Base-by-base conservation (phyloP, 2,329 filamentous ascomycete species). In the Trichophyton benhamiae region DNA sequence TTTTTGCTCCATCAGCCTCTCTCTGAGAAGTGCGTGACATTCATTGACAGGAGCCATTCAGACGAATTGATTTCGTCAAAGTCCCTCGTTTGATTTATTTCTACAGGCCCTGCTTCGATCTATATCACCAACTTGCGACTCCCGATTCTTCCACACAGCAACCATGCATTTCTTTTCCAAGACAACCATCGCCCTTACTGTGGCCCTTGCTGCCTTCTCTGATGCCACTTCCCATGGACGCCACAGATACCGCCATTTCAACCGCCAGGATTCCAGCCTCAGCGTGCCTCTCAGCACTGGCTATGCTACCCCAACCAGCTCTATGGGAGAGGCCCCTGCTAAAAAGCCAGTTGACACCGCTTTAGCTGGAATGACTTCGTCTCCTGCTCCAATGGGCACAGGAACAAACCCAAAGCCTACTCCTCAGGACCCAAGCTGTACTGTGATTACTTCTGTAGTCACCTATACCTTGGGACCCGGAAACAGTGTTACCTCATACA, bases 381-480 rank as follows among this genome's bases (percentile, higher is more conserved):
- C 22, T 9, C 7, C 20, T 22, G 44, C 55, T 46, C 59, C 59
- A 6, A 60, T n/a, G 22, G 59, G 59, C 25, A 59, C 57, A 9
- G 57, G 57, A 59, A n/a, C 38, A 9, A 44, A 27, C 20, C 57
- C 57, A 9, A 42, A 48, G 42, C 27, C 38, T 9, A 27, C 33
- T 59, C 9, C 33, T 60, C 9, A 13, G 36, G 25, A n/a, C 17
- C 25, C 66, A 27, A 62, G 65, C 33, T 70, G 69, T 61, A 49
- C 73, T 62, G 49, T 15, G 22, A 25, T 53, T 13, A 53, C 49
- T 11, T 53, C 49, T 11, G 72, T 69, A 36, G 44, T 76, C 48
- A 75, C 74, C 57, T 76, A 76, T 69, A 76, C 74, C n/a, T 59
- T 74, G 36, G 72, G 74, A 46, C 67, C 68, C 22, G 70, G 71